phyloP scores from a whole-genome alignment of 176 grass and related monocot species.

The Oryza brachyantha region DNA sequence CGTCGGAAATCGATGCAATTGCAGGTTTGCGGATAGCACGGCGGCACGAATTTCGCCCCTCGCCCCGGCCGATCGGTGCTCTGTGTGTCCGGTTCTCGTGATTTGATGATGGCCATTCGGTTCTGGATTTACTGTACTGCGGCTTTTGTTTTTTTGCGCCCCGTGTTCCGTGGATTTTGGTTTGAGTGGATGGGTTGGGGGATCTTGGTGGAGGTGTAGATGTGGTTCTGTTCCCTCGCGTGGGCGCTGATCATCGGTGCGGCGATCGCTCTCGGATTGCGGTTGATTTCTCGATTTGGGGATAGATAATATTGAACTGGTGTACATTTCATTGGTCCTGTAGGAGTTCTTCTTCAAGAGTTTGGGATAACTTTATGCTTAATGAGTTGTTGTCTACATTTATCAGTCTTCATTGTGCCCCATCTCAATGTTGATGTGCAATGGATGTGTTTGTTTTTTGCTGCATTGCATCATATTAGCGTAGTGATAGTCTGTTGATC shows the following conservation, averaged over 20 bases:
- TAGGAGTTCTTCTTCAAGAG: neutral
- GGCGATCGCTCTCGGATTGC: slow-evolving; percentile 2
- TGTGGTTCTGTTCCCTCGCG: neutral
- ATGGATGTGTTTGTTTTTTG: slow-evolving; percentile 4
- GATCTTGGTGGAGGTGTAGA: neutral
- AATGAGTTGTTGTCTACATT: neutral
- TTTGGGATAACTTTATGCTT: neutral
- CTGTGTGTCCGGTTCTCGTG: neutral
- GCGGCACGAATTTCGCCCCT: too few species aligned
- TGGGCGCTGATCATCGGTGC: neutral
- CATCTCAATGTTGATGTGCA: neutral
- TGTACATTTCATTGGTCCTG: neutral
- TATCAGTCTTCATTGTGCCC: neutral
- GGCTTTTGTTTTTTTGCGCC: neutral
- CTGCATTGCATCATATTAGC: slow-evolving; percentile 23
- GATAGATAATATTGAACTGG: too few species aligned
- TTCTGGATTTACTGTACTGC: neutral
- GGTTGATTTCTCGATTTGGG: neutral
- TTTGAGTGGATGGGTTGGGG: neutral
- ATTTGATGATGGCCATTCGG: neutral
- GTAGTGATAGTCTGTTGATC: neutral
- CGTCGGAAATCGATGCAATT: too few species aligned
- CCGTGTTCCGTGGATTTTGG: neutral
- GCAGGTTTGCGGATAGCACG: too few species aligned
- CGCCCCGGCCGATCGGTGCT: slow-evolving; percentile 7